Evolutionary conservation across 2,329 filamentous ascomycete species (phyloP), one percentile per base, ranked within the genome.

Genomic region (Aspergillus felis): DNA sequence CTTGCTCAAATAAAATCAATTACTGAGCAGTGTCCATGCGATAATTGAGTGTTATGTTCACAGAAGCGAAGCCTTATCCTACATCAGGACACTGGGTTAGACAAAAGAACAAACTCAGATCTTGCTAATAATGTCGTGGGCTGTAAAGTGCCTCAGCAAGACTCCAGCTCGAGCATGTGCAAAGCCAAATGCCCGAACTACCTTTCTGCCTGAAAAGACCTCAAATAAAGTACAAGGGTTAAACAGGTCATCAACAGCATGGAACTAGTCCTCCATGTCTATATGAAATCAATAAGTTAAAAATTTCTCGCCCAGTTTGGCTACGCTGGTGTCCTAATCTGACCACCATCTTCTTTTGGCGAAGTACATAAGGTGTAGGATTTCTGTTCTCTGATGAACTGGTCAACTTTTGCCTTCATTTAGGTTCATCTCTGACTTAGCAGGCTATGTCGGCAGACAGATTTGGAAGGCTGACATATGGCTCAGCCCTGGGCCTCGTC

Each of bases 251-350:
- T 5, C 22, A 24, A 14, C 14, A 17, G 20, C 42, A 10, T 24
- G 42, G 20, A 38, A 38, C 32, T 38, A 38, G 2, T 17, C 32
- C 32, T 38, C 14, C 14, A 17, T 0, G 32, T 17, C 12, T 35
- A 35, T 14, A 35, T 38, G 32, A 17, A 24, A 46, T 46, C 42
- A 46, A 44, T 6, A 9, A 24, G 14, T 4, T 46, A 46, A 20
- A 20, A 24, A 20, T 14, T 22, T 14, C 4, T 47, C 10, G 44
- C 22, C 24, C 7, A 47, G 28, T 28, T 41, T 42, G 50, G 50
- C 50, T 53, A 50, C 44, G 50, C 47, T 25, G 24, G 14, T 29
- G 51, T 51, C 51, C 51, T 51, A 50, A 35, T 57, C 55, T 57
- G 55, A 54, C 51, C 51, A 54, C 55, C 55, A 50, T 57, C 46